A percentile compares a stretch with the other conserved stretches of the same genome.
Conservation (phyloP, 2,329 filamentous ascomycete genomes). For the Hypoxylon sp. region DNA sequence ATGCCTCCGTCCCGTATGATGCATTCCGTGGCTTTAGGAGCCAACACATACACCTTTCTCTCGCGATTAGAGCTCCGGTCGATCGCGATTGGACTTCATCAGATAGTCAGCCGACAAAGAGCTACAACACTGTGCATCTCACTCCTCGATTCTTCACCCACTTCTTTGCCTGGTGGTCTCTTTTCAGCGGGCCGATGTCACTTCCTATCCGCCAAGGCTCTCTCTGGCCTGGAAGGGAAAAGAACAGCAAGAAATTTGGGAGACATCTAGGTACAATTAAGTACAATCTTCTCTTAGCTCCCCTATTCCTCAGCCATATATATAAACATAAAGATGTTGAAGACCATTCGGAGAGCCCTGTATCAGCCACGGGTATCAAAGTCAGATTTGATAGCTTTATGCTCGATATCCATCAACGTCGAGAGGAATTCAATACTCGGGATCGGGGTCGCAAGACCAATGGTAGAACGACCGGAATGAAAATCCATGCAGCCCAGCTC, state of each 20-base stretch:
- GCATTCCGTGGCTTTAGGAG: conserved; percentile 98
- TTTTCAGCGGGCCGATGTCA: conserved; percentile 95
- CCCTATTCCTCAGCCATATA: conserved; percentile 94
- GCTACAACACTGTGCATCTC: conserved; percentile 96
- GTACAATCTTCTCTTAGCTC: conserved; percentile 92
- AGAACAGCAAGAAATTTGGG: conserved; percentile 98
- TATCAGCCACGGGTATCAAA: conserved; percentile 96
- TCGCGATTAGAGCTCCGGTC: conserved; percentile 88
- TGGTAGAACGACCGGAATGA: conserved; percentile 90
- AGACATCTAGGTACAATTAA: conserved; percentile 98
- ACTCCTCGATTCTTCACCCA: conserved; percentile 97
- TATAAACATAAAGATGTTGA: conserved; percentile 99
- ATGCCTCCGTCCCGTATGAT: conserved; percentile 77
- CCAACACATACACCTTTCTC: conserved; percentile 94
- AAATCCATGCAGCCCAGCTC: conserved; percentile 93
- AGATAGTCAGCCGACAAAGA: conserved; percentile 81
- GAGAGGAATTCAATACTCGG: conserved; percentile 89
- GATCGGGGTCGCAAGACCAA: conserved; percentile 83
- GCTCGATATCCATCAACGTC: conserved; percentile 93
- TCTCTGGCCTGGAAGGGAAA: conserved; percentile 92
- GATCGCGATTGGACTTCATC: conserved; percentile 88
- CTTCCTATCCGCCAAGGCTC: conserved; percentile 92
- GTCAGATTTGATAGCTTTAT: conserved; percentile 97
- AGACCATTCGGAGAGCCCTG: conserved; percentile 80
- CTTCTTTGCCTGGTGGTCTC: conserved; percentile 97